phyloP scores from a whole-genome alignment of 2,329 filamentous ascomycete genomes.

The Fusarium goolgardi region DNA sequence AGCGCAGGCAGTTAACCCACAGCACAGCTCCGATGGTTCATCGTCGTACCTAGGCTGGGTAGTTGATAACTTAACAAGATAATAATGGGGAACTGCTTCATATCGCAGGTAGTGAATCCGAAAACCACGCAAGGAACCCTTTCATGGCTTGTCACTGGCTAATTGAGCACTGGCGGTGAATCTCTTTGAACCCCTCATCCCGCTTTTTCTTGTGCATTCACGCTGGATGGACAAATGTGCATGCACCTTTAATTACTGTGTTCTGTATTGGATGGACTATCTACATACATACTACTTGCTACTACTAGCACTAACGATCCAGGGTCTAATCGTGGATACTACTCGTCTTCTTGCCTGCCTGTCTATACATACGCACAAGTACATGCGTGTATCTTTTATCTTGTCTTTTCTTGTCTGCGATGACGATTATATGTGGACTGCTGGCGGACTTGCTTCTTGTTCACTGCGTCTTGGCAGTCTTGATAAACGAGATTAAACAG shows the following conservation, averaged over 20 bases:
- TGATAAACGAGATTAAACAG: slow-evolving; percentile 31
- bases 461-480: slow-evolving; percentile 22
- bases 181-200: slow-evolving; percentile 31
- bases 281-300: background rate
- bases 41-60: background rate
- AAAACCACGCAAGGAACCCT: slow-evolving; percentile 7
- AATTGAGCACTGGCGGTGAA: slow-evolving; percentile 29
- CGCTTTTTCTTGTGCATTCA: slow-evolving; percentile 24
- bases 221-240: slow-evolving; percentile 3
- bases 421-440: slow-evolving; percentile 33
- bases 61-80: slow-evolving; percentile 8
- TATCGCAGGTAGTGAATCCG: slow-evolving; percentile 9
- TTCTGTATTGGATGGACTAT: background rate
- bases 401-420: background rate
- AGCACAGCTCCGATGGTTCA: background rate
- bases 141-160: slow-evolving; percentile 10
- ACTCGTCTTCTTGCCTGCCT: background rate
- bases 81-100: slow-evolving; percentile 19
- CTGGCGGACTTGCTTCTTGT: slow-evolving; percentile 18
- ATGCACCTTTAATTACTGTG: slow-evolving; percentile 1
- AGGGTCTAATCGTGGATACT: slow-evolving; percentile 32
- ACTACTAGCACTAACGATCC: slow-evolving; percentile 26
- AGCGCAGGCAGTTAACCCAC: background rate
- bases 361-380: slow-evolving; percentile 1
- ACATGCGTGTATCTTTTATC: slow-evolving; percentile 7